Percentiles rank a stretch among this genome's conserved stretches.
phyloP scores from a whole-genome alignment of 2,329 filamentous ascomycete species.

The Trichophyton mentagrophytes region DNA sequence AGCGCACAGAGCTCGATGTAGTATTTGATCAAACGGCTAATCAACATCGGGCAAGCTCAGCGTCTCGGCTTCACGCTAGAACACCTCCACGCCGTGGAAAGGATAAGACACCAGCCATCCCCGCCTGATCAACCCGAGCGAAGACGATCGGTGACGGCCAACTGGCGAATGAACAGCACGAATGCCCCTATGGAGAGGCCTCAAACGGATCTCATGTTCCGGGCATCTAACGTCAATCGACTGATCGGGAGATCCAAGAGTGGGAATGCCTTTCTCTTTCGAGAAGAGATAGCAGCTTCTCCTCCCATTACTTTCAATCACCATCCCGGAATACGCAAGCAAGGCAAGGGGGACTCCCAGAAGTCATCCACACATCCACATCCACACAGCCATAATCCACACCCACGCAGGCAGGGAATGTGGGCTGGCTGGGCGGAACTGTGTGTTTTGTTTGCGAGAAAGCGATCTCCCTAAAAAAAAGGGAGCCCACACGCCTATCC shows the following conservation, averaged over 20 bases:
- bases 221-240: background rate
- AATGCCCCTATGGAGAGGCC: background rate
- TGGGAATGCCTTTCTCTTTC: background rate
- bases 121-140: background rate
- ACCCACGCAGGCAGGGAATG: background rate
- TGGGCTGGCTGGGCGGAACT: background rate
- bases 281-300: background rate
- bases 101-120: background rate
- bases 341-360: background rate
- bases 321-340: background rate
- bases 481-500: background rate
- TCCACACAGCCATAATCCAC: no score
- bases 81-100: background rate
- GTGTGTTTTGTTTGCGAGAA: background rate
- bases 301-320: background rate
- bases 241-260: background rate
- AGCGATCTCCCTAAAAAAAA: background rate
- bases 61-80: constrained; percentile 2
- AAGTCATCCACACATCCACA: background rate
- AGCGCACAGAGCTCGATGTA: background rate
- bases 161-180: background rate
- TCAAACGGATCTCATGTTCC: background rate
- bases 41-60: constrained; percentile 1
- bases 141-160: background rate
- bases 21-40: constrained; percentile 3